phyloP scores from a whole-genome alignment of 768 basidiomycete genomes.

The Mrakia frigida region DNA sequence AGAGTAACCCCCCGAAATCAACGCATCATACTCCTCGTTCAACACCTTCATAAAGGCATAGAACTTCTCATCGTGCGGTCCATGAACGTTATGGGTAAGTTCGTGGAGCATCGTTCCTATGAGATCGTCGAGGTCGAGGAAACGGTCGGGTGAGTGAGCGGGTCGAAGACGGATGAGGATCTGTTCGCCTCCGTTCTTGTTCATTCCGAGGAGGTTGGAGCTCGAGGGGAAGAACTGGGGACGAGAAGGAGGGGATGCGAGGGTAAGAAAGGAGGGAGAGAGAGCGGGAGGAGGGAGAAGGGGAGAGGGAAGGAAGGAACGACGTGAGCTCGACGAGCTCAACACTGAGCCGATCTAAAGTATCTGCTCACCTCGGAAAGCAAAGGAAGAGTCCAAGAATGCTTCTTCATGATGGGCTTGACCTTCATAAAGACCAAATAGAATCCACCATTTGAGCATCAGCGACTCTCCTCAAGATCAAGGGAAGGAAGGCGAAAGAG shows the following conservation, averaged over 20 bases:
- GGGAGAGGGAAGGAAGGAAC: conserved; percentile 16
- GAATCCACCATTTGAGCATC: background rate
- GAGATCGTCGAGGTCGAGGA: conserved; percentile 68
- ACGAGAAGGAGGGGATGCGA: conserved; percentile 19
- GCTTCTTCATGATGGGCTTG: conserved; percentile 89
- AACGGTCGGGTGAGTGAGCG: conserved; percentile 60
- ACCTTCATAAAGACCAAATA: conserved; percentile 49
- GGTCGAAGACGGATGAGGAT: conserved; percentile 79
- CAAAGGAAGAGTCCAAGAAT: conserved; percentile 58
- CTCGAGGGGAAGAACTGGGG: conserved; percentile 81
- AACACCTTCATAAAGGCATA: conserved; percentile 52
- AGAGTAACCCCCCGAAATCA: conserved; percentile 73
- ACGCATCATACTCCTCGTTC: conserved; percentile 76
- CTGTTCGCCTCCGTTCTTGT: conserved; percentile 68
- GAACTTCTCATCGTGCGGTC: conserved; percentile 68
- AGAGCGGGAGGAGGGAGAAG: background rate
- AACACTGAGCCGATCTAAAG: too few relatives aligned
- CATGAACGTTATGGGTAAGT: conserved; percentile 84
- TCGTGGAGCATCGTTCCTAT: conserved; percentile 87
- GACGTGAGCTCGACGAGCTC: too few relatives aligned
- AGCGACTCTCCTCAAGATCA: conserved; percentile 35
- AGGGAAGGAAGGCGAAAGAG: conserved; percentile 30
- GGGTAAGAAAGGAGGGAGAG: conserved; percentile 31
- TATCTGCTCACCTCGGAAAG: conserved; percentile 48
- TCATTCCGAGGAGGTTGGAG: conserved; percentile 60